These are phyloP conservation scores for Sechiopsis laciniata DNA, from an alignment of 306 rosid species.

Conservation along the genomic window DNA sequence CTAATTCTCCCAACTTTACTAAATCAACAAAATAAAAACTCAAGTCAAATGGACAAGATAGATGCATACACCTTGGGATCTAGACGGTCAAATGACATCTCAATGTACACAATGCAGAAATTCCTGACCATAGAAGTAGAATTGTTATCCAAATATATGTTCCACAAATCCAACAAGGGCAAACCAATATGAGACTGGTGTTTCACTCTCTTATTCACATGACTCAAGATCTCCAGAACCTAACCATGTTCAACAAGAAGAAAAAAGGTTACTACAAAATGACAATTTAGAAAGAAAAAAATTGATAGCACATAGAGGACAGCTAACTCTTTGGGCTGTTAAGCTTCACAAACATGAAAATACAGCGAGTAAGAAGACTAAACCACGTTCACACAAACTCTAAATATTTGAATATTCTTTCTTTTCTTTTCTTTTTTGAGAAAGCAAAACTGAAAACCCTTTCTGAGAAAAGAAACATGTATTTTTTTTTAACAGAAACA, in stretches of 20 bases:
- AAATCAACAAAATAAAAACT: neutral
- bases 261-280: constrained; percentile 13
- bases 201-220: constrained; percentile 95
- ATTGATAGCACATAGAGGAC: neutral
- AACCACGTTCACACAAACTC: constrained; percentile 1
- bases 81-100: constrained; percentile 92
- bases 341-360: neutral
- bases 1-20: constrained; percentile 22
- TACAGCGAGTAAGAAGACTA: neutral
- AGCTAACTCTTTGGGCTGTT: constrained; percentile 2
- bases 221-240: constrained; percentile 97
- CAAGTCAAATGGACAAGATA: constrained; percentile 12
- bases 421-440: too few species aligned
- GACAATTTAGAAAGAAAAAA: neutral
- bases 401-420: too few species aligned
- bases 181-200: constrained; percentile 75
- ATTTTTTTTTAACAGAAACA: too few species aligned
- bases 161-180: constrained; percentile 77
- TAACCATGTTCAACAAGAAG: constrained; percentile 29
- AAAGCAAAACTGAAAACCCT: neutral
- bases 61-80: constrained; percentile 41
- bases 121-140: constrained; percentile 78
- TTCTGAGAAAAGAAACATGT: neutral
- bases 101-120: constrained; percentile 84
- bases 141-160: constrained; percentile 51